A percentile compares a stretch with the other conserved stretches of the same genome.
Conservation (phyloP, 2,329 filamentous ascomycete species). For the Colletotrichum eremochloae region DNA sequence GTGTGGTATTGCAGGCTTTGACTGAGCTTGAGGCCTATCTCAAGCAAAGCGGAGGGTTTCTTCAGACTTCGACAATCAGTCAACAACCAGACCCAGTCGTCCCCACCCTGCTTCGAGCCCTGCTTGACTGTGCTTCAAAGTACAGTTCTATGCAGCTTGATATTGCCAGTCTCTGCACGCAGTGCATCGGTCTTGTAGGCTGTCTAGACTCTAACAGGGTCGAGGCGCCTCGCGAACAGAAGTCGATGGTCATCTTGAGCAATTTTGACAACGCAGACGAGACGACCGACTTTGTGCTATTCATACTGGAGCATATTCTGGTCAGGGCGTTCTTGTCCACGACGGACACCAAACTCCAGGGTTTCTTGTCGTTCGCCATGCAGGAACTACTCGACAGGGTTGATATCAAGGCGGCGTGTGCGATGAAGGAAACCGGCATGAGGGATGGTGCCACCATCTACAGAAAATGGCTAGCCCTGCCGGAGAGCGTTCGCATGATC, state of each 20-base stretch:
- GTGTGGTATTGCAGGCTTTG: constrained; percentile 86
- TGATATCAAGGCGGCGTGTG: constrained; percentile 73
- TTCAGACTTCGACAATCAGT: constrained; percentile 84
- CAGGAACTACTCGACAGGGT: constrained; percentile 88
- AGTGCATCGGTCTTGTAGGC: constrained; percentile 89
- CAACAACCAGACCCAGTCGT: constrained; percentile 87
- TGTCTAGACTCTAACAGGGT: constrained; percentile 93
- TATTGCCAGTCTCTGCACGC: constrained; percentile 80
- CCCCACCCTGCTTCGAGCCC: constrained; percentile 76
- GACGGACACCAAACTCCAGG: constrained; percentile 88
- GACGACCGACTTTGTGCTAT: constrained; percentile 86
- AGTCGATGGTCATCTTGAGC: constrained; percentile 85
- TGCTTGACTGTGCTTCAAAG: constrained; percentile 88
- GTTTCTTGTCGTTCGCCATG: constrained; percentile 94
- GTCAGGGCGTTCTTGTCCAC: constrained; percentile 93
- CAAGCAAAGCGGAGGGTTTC: constrained; percentile 77
- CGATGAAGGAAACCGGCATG: constrained; percentile 54
- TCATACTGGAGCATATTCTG: constrained; percentile 87
- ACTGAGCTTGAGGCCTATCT: constrained; percentile 83
- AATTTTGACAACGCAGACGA: constrained; percentile 87
- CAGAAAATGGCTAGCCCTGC: constrained; percentile 82
- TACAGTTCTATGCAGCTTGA: constrained; percentile 77
- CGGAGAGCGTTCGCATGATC: constrained; percentile 82
- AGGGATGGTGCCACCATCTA: constrained; percentile 71
- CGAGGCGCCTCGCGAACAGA: constrained; percentile 82